Evolutionary conservation across 192 early-diverging fungal species (phyloP).

Genomic region (Coemansia erecta): DNA sequence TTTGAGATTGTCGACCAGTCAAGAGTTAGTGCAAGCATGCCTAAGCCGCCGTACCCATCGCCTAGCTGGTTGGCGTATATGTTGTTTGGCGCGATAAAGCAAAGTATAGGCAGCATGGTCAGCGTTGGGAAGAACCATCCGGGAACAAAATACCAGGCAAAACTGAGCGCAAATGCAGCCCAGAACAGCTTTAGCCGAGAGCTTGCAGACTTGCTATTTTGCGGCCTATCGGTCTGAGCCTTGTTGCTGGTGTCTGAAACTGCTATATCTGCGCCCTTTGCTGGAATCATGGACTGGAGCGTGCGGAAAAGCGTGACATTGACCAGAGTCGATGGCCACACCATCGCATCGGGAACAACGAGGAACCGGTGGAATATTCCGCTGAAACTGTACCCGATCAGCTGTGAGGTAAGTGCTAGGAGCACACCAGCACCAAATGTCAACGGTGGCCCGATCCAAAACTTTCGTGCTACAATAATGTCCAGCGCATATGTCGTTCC

Average conservation of each 20-base stretch:
- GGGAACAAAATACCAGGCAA: conserved; percentile 59
- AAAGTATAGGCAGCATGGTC: conserved; percentile 60
- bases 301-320: conserved; percentile 70
- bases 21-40: conserved; percentile 64
- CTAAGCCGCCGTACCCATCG: conserved; percentile 57
- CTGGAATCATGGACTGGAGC: conserved; percentile 59
- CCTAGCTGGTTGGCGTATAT: conserved; percentile 35
- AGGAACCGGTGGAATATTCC: conserved; percentile 71
- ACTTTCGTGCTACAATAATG: conserved; percentile 59
- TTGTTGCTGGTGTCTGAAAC: neutral
- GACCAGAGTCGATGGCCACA: conserved; percentile 80
- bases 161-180: conserved; percentile 30
- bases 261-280: conserved; percentile 11
- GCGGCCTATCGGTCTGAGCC: neutral
- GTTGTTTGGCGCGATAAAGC: conserved; percentile 45
- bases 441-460: conserved; percentile 67
- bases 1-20: conserved; percentile 67
- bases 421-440: conserved; percentile 59
- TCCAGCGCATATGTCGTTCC: conserved; percentile 73
- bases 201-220: neutral
- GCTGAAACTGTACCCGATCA: conserved; percentile 63
- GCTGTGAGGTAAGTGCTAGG: conserved; percentile 65
- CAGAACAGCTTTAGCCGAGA: conserved; percentile 40
- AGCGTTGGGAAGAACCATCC: conserved; percentile 64
- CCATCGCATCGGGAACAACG: conserved; percentile 76